These are phyloP conservation scores for Chaetomium strumarium DNA, from an alignment of 2,329 filamentous ascomycete genomes.

Conservation along the genomic window DNA sequence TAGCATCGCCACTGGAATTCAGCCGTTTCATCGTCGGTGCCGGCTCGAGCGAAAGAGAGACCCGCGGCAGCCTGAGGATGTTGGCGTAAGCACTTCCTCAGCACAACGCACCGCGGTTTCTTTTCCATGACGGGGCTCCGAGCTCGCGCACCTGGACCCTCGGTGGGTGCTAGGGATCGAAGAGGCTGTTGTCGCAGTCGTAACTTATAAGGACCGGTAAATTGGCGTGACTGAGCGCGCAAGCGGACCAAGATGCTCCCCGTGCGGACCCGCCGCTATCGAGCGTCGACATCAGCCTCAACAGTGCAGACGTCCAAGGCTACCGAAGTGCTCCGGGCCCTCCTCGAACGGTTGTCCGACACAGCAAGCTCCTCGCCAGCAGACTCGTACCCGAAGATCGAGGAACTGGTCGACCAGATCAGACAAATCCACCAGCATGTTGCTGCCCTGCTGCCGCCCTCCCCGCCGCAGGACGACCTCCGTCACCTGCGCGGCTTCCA, in stretches of 20 bases:
- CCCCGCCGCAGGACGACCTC: conserved; percentile 69
- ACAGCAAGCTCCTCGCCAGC: conserved; percentile 30
- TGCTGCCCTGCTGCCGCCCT: conserved; percentile 41
- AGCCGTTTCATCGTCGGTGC: neutral
- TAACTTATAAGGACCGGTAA: neutral
- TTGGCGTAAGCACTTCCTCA: conserved; percentile 15
- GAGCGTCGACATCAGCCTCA: conserved; percentile 59
- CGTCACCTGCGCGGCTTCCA: conserved; percentile 75
- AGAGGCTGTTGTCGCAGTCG: neutral
- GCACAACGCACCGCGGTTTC: neutral
- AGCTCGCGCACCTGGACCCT: conserved; percentile 29
- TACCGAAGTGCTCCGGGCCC: conserved; percentile 50
- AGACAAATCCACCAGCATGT: conserved; percentile 61
- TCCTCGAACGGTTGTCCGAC: conserved; percentile 44
- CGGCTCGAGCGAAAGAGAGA: neutral
- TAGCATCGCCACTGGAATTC: no score
- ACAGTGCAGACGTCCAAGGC: conserved; percentile 53
- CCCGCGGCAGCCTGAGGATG: conserved; percentile 10
- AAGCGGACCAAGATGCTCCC: conserved; percentile 40
- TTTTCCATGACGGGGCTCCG: conserved; percentile 25
- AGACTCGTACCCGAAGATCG: conserved; percentile 44
- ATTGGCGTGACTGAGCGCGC: conserved; percentile 13
- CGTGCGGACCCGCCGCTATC: conserved; percentile 50
- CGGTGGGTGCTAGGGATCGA: conserved; percentile 29
- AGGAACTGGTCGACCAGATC: conserved; percentile 48